Evolutionary conservation across 179 eudicot genomes (phyloP), one percentile per base, ranked within the genome.

Genomic region (Corrigiola litoralis): DNA sequence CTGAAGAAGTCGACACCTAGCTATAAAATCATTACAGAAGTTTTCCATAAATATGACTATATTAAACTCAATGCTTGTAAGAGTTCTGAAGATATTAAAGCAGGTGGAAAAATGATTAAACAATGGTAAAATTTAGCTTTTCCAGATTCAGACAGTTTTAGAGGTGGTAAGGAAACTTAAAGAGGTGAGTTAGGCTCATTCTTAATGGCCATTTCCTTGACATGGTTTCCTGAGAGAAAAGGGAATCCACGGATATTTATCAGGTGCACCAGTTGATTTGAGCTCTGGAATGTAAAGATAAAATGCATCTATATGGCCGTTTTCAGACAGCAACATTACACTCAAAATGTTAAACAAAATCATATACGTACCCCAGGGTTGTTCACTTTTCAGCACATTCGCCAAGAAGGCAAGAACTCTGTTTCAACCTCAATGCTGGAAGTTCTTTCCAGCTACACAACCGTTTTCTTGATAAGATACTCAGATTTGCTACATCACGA

Each of bases 81-180:
- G 56, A 63, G 46, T 63, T 47, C 18, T 33, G 6, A 46, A 18
- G 0, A 32, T 31, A 18, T 63, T 23, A 21, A 63, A 32, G 20
- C 12, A 1, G 44, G 56, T 2, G 48, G 55, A 38, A 63, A 29
- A 63, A 28, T 45, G 17, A 63, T 3, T 6, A 52, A 13, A 41
- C 52, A 66, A 42, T 18, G 27, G 12, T 31, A 14, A 40, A 53
- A 20, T 6, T 6, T 17, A 66, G 38, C 5, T 17, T 54, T 28
- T 52, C 69, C 4, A 66, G 60, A 18, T 29, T 53, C 4, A 18
- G 40, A 41, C 69, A 66, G 11, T 37, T 53, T 16, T 41, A 66
- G 21, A 66, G 50, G 38, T 66, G 49, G 17, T 40, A 66, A 10
- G 69, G n/a, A 25, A 53, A n/a, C 68, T 49, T 64, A 21, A n/a